Evolutionary conservation across 2,329 filamentous ascomycete species (phyloP).

Genomic region (Cordyceps cicadae): DNA sequence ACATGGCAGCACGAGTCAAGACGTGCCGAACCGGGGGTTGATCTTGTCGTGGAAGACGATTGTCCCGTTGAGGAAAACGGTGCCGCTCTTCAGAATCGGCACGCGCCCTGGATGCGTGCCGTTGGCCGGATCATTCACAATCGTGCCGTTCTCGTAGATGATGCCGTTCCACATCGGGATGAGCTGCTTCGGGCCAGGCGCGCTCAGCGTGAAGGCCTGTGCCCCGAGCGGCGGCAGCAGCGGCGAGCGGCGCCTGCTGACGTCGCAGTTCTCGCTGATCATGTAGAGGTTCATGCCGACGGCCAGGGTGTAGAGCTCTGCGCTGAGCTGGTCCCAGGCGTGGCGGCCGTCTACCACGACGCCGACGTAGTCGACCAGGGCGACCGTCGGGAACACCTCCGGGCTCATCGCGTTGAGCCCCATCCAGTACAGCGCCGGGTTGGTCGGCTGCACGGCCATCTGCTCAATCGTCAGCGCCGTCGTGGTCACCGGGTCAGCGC

Average conservation of each 20-base stretch:
- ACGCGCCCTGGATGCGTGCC: conserved; percentile 16
- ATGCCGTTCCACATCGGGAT: conserved; percentile 21
- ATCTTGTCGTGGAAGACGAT: conserved; percentile 15
- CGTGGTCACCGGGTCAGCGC: conserved; percentile 19
- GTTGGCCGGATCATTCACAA: conserved; percentile 18
- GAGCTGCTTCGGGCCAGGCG: neutral
- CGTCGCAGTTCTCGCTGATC: conserved; percentile 26
- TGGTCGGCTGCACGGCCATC: conserved; percentile 24
- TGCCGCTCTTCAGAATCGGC: conserved; percentile 19
- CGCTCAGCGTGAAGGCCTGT: neutral
- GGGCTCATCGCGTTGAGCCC: conserved; percentile 23
- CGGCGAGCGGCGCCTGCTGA: conserved; percentile 18
- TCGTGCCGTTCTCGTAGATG: conserved; percentile 24
- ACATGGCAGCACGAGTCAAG: neutral
- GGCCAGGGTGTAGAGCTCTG: conserved; percentile 24
- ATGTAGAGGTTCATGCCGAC: conserved; percentile 25
- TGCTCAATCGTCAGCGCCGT: conserved; percentile 21
- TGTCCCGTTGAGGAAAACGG: conserved; percentile 20
- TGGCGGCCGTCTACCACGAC: conserved; percentile 19
- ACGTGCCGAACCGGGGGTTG: conserved; percentile 15
- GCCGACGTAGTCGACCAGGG: conserved; percentile 25
- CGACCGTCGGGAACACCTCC: conserved; percentile 23
- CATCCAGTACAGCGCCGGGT: conserved; percentile 28
- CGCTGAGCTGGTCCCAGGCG: conserved; percentile 22
- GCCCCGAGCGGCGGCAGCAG: conserved; percentile 13